Percentiles rank a stretch among this genome's conserved stretches.
These are phyloP conservation scores for Geotrichum restrictum DNA, from an alignment of 1,139 yeast species.

Conservation along the genomic window DNA sequence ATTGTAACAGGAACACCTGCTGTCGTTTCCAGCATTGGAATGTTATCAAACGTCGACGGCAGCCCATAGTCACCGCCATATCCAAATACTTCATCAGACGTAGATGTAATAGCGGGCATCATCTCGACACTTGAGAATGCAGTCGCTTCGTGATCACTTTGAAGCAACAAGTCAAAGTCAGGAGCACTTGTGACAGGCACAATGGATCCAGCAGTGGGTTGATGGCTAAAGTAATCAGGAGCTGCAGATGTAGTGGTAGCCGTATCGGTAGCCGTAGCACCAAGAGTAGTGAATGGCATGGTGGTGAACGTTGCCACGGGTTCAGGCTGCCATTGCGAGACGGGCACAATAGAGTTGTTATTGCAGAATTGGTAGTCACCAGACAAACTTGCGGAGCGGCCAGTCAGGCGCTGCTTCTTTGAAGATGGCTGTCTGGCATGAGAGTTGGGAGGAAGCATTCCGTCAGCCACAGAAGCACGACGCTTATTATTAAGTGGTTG, in stretches of 20 bases:
- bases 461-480: not conserved
- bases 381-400: not conserved
- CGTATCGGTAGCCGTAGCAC: too few species aligned
- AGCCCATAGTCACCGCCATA: not conserved
- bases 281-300: conserved; percentile 4
- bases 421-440: not conserved
- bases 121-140: not conserved
- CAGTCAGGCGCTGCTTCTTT: conserved; percentile 1
- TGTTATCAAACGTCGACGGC: not conserved
- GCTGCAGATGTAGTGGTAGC: not conserved
- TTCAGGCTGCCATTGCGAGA: not conserved
- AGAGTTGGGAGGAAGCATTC: not conserved
- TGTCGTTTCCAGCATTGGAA: not conserved
- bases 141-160: not conserved
- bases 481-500: conserved; percentile 1
- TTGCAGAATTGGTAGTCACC: not conserved
- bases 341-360: not conserved
- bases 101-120: not conserved
- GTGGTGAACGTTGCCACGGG: not conserved
- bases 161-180: not conserved
- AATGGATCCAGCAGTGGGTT: not conserved
- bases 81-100: not conserved
- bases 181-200: not conserved
- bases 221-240: not conserved
- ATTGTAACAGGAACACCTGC: not conserved